Conservation (phyloP, 108 stramenopile species). For the Skeletonema costatum region DNA sequence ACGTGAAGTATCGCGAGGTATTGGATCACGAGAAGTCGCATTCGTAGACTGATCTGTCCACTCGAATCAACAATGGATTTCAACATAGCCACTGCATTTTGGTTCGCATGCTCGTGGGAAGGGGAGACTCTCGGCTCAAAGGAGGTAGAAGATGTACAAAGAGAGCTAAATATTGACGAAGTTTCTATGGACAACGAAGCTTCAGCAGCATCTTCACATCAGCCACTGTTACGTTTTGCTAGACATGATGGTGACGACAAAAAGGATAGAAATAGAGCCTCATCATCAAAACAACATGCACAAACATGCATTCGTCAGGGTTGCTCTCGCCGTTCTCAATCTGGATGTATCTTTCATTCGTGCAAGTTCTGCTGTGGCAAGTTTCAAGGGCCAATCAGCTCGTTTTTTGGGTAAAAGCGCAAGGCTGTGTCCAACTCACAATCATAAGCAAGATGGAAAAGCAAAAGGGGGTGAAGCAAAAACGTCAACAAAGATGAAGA, state of each 20-base stretch:
- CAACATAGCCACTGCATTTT: conserved; percentile 94
- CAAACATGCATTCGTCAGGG: conserved; percentile 23
- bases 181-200: background rate
- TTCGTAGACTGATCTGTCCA: conserved; percentile 74
- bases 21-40: conserved; percentile 51
- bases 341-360: conserved; percentile 38
- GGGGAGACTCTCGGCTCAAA: conserved; percentile 32
- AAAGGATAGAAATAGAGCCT: background rate
- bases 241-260: background rate
- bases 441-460: conserved; percentile 11
- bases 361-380: conserved; percentile 52
- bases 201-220: background rate
- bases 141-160: background rate
- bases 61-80: conserved; percentile 91
- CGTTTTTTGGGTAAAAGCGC: conserved; percentile 46
- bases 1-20: conserved; percentile 81
- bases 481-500: background rate
- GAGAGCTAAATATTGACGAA: background rate
- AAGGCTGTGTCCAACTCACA: conserved; percentile 22
- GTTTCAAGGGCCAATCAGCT: conserved; percentile 37
- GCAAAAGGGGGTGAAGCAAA: background rate
- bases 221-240: conserved; percentile 44
- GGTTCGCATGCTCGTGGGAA: conserved; percentile 89
- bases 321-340: conserved; percentile 26
- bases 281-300: conserved; percentile 5